Evolutionary conservation across 306 rosid species (phyloP), one percentile per base, ranked within the genome.

Genomic region (Trichosanthes truncata): DNA sequence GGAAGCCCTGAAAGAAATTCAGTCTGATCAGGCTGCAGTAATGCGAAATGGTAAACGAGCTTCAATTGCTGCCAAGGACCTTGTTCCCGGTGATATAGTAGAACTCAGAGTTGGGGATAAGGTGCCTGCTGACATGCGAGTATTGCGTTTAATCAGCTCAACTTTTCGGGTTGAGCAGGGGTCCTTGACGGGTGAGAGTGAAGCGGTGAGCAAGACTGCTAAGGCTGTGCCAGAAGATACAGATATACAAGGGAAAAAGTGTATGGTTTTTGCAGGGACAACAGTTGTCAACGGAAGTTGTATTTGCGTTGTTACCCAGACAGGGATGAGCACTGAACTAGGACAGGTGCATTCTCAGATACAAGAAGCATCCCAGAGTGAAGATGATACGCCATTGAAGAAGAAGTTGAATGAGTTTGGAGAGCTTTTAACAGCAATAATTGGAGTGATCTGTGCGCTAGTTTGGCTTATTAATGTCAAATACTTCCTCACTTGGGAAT

Each of bases 1-100:
- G 13, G 97, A 92, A 79, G 97, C 98, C 7, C 81, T 94, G 17
- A 94, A 94, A 38, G 98, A 94, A 88, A 94, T 94, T 83, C 98
- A 94, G 56, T 89, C 98, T 3, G 95, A 92, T 86, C 93, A 87
- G 21, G 98, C 98, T 0, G 1, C 86, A 0, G 95, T 94, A 46
- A 51, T 88, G 78, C 87, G 98, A 0, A 86, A 92, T 29, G 80
- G 85, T 10, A 46, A 4, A 21, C 89, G 80, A 53, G 51, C 86
- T 41, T 85, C 86, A 1, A 87, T 91, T 46, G 85, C 92, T 0
- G 94, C 98, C 0, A 94, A 85, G 88, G 98, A 94, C 43, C 91
- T 94, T 12, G 94, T 91, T 4, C 97, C 98, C 0, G 98, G 98
- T 6, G 90, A 87, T 75, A 61, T 87, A 36, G 90, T 87, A 63